Percentiles rank a stretch among this genome's conserved stretches.
These are phyloP conservation scores for Picochlorum sp. DNA, from an alignment of 139 green algal species.

Conservation along the genomic window DNA sequence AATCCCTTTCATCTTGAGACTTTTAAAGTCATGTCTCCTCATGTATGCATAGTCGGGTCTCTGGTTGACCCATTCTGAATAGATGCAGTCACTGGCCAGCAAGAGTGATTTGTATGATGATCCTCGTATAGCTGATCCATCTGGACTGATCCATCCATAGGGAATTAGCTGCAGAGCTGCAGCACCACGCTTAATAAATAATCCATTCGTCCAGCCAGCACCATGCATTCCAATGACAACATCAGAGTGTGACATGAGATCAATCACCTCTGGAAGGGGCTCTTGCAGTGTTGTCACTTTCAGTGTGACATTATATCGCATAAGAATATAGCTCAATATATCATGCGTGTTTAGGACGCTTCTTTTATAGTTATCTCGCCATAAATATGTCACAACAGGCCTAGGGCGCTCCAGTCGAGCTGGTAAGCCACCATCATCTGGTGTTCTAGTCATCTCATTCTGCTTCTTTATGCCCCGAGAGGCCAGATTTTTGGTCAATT, in stretches of 20 bases:
- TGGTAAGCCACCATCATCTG: not conserved
- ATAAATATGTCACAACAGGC: slow-evolving; percentile 32
- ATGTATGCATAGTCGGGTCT: slow-evolving; percentile 27
- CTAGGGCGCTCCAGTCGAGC: slow-evolving; percentile 5
- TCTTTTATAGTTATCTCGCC: slow-evolving; percentile 22
- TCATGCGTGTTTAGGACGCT: slow-evolving; percentile 27
- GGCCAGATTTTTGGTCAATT: not conserved
- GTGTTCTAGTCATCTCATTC: not conserved
- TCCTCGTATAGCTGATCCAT: slow-evolving; percentile 17
- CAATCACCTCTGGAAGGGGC: slow-evolving; percentile 23
- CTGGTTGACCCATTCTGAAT: slow-evolving; percentile 29
- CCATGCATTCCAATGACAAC: slow-evolving; percentile 25
- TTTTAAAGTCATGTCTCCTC: slow-evolving; percentile 20
- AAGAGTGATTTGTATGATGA: not conserved
- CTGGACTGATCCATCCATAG: slow-evolving; percentile 25
- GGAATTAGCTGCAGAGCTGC: slow-evolving; percentile 17
- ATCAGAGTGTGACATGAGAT: slow-evolving; percentile 27
- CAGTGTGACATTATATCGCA: slow-evolving; percentile 30
- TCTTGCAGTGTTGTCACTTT: slow-evolving; percentile 25
- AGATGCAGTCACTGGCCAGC: slow-evolving; percentile 16
- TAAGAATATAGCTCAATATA: slow-evolving; percentile 27
- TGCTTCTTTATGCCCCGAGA: not conserved
- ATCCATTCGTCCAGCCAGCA: slow-evolving; percentile 32
- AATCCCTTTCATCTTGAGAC: slow-evolving; percentile 2
- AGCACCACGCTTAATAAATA: slow-evolving; percentile 33